Evolutionary conservation across 164 flowering plant genomes (phyloP).

Genomic region (Kalanchoe fedtschenkoi): DNA sequence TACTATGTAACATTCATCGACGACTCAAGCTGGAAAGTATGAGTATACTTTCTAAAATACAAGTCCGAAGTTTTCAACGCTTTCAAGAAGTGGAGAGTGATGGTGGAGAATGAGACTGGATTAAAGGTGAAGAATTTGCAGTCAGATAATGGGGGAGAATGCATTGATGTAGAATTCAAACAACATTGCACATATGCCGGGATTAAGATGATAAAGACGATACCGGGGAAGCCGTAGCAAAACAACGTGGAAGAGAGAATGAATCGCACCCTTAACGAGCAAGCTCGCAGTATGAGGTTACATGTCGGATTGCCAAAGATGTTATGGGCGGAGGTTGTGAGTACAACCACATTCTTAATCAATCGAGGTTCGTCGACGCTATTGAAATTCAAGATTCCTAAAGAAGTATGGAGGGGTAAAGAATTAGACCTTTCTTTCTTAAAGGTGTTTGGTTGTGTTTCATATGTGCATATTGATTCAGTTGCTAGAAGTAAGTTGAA

Average conservation of each 20-base stretch:
- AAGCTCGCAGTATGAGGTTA: constrained; percentile 6
- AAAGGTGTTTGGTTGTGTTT: too few species aligned
- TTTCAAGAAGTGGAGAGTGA: constrained; percentile 4
- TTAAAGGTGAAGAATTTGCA: background rate
- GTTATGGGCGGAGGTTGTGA: constrained; percentile 6
- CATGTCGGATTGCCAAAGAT: constrained; percentile 2
- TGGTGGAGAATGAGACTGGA: background rate
- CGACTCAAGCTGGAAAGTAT: background rate
- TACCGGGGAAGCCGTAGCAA: background rate
- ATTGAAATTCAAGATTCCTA: too few species aligned
- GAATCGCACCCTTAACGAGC: background rate
- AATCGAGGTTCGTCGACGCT: too few species aligned
- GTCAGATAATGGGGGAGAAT: constrained; percentile 2
- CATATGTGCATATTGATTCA: too few species aligned
- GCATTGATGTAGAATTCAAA: background rate
- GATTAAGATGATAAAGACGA: background rate
- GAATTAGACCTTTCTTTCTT: too few species aligned
- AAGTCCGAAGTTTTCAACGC: background rate
- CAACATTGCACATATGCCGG: background rate
- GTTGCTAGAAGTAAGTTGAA: too few species aligned
- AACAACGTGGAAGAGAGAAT: background rate
- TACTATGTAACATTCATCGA: constrained; percentile 3
- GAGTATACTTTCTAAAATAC: background rate
- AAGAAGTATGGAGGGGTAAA: too few species aligned
- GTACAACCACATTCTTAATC: too few species aligned